These are phyloP conservation scores for Thermomucor indicae-seudaticae DNA, from an alignment of 371 early-diverging fungal genomes.

Conservation along the genomic window DNA sequence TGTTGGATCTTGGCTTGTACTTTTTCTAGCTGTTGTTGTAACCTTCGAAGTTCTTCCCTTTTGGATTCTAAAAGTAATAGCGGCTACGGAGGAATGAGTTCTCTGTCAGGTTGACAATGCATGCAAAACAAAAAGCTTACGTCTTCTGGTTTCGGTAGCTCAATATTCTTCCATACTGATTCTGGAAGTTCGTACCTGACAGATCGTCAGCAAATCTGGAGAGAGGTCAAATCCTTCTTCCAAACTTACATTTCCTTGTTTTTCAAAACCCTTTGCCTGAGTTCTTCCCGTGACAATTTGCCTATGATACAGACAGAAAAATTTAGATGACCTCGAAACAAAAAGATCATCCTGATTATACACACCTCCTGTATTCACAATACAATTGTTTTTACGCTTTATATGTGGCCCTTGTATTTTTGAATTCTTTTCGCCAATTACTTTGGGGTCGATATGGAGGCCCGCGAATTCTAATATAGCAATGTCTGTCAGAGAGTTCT, in stretches of 20 bases:
- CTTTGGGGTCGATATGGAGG: constrained; percentile 84
- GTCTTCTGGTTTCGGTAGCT: constrained; percentile 62
- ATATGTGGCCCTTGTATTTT: constrained; percentile 76
- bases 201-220: not conserved
- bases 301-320: too few relatives aligned
- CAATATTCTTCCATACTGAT: constrained; percentile 64
- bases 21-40: constrained; percentile 46
- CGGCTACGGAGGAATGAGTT: constrained; percentile 11
- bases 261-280: constrained; percentile 57
- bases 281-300: constrained; percentile 73
- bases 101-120: too few relatives aligned
- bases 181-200: constrained; percentile 64
- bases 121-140: constrained; percentile 42
- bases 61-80: constrained; percentile 49
- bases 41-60: constrained; percentile 43
- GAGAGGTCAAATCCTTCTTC: not conserved
- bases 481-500: too few relatives aligned
- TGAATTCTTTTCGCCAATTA: constrained; percentile 79
- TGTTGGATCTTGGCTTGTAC: constrained; percentile 26
- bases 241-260: constrained; percentile 66
- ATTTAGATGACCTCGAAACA: too few relatives aligned
- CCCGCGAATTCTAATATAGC: constrained; percentile 92
- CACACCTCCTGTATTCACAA: constrained; percentile 80
- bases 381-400: constrained; percentile 87
- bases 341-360: too few relatives aligned